phyloP scores from a whole-genome alignment of 176 grass and related monocot species.

The Guadua angustifolia region DNA sequence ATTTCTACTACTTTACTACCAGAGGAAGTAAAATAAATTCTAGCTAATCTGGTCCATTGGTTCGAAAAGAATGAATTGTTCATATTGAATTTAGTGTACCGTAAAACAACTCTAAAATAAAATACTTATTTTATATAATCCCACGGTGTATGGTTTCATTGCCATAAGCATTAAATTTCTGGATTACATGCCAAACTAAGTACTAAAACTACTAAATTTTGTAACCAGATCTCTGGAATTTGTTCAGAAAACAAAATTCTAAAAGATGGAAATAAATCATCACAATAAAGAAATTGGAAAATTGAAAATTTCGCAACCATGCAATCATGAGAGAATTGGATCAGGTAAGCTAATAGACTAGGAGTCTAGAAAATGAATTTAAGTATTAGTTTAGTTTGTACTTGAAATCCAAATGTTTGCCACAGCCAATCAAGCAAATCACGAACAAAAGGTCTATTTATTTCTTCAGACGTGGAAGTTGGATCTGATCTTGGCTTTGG shows the following conservation, averaged over 20 bases:
- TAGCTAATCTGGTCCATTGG: no score
- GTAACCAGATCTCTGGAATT: not conserved
- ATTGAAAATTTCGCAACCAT: not conserved
- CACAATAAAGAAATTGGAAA: not conserved
- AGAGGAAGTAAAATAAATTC: no score
- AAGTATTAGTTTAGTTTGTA: constrained; percentile 42
- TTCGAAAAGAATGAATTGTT: no score
- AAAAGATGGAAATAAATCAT: not conserved
- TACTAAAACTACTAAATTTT: not conserved
- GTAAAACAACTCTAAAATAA: no score
- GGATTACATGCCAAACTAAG: not conserved
- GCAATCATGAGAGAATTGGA: not conserved
- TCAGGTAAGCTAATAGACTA: not conserved
- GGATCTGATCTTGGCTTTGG: constrained; percentile 51
- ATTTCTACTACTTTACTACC: no score
- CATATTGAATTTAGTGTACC: no score
- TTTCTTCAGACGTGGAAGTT: not conserved
- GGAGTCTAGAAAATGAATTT: not conserved
- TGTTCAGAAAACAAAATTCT: constrained; percentile 2
- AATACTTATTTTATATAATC: not conserved
- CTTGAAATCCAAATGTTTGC: constrained; percentile 89
- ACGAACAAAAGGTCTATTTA: not conserved
- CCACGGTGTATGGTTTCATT: not conserved
- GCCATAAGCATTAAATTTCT: constrained; percentile 17
- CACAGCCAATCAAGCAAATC: constrained; percentile 98